phyloP scores from a whole-genome alignment of 768 basidiomycete genomes.

The Sporobolomyces roseus region DNA sequence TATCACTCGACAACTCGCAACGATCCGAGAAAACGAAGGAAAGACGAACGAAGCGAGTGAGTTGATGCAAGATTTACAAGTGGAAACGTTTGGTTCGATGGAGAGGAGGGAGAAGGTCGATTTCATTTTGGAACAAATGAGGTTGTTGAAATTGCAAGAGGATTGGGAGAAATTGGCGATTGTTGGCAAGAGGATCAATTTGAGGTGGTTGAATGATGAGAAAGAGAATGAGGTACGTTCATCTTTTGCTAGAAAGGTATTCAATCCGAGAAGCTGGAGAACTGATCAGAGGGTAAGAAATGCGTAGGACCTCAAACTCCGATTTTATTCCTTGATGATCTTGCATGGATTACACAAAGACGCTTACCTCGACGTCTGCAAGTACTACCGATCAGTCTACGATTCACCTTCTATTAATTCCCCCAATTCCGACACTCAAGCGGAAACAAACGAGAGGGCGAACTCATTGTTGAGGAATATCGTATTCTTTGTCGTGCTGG shows the following conservation, averaged over 20 bases:
- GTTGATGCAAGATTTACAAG: conserved; percentile 86
- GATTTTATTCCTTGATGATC: conserved; percentile 94
- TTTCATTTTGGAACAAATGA: conserved; percentile 97
- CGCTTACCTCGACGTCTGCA: conserved; percentile 86
- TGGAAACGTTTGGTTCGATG: conserved; percentile 99
- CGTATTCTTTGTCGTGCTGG: conserved; percentile 86
- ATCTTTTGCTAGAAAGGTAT: too few relatives aligned
- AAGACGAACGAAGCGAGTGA: conserved; percentile 68
- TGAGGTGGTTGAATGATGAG: conserved; percentile 84
- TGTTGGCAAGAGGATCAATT: conserved; percentile 87
- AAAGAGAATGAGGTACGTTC: conserved; percentile 74
- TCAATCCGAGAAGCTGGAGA: too few relatives aligned
- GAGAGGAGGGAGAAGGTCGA: conserved; percentile 96
- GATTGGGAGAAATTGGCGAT: conserved; percentile 93
- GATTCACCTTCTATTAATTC: conserved; percentile 85
- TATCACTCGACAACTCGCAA: conserved; percentile 79
- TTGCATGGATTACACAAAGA: conserved; percentile 80
- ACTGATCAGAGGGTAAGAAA: too few relatives aligned
- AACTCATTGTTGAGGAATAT: conserved; percentile 85
- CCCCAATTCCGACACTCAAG: background rate
- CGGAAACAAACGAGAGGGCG: conserved; percentile 4
- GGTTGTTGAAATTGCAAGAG: conserved; percentile 63
- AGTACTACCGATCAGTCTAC: conserved; percentile 95
- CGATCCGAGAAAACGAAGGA: conserved; percentile 73
- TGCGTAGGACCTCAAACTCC: conserved; percentile 88